Evolutionary conservation across 1,284 basidiomycete species (phyloP).

Genomic region (Meira nashicola): DNA sequence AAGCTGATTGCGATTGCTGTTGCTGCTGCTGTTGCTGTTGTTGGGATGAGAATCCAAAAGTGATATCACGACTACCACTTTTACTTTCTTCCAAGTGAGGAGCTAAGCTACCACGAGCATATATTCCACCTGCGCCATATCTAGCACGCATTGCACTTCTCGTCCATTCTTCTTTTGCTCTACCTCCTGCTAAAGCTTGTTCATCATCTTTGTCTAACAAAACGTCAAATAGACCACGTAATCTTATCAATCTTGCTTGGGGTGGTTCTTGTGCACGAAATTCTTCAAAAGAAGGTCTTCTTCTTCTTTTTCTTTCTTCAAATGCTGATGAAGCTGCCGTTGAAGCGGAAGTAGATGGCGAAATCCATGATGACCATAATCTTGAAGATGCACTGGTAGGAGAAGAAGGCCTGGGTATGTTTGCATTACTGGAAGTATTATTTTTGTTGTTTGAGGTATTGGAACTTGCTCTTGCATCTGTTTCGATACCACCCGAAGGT

Average conservation of each 20-base stretch:
- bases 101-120: slow-evolving; percentile 41
- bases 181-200: slow-evolving; percentile 44
- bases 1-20: not conserved
- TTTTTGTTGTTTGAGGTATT: too few relatives aligned
- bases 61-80: slow-evolving; percentile 3
- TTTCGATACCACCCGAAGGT: too few relatives aligned
- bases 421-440: too few relatives aligned
- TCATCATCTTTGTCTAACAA: slow-evolving; percentile 45
- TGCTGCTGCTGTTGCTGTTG: not conserved
- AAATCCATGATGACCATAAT: slow-evolving; percentile 13
- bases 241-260: slow-evolving; percentile 47
- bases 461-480: too few relatives aligned
- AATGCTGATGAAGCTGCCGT: slow-evolving; percentile 10
- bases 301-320: slow-evolving; percentile 4
- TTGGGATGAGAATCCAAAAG: slow-evolving; percentile 1
- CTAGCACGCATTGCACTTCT: slow-evolving; percentile 45
- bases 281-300: slow-evolving; percentile 39
- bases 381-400: slow-evolving; percentile 10
- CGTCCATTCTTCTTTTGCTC: slow-evolving; percentile 50
- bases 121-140: slow-evolving; percentile 44
- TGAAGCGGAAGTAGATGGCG: slow-evolving; percentile 13
- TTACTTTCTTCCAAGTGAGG: slow-evolving; percentile 10
- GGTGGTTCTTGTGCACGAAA: slow-evolving; percentile 49
- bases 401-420: not conserved
- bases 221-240: slow-evolving; percentile 49